Evolutionary conservation across 2,329 filamentous ascomycete genomes (phyloP).

Genomic region (Didymella lethalis): DNA sequence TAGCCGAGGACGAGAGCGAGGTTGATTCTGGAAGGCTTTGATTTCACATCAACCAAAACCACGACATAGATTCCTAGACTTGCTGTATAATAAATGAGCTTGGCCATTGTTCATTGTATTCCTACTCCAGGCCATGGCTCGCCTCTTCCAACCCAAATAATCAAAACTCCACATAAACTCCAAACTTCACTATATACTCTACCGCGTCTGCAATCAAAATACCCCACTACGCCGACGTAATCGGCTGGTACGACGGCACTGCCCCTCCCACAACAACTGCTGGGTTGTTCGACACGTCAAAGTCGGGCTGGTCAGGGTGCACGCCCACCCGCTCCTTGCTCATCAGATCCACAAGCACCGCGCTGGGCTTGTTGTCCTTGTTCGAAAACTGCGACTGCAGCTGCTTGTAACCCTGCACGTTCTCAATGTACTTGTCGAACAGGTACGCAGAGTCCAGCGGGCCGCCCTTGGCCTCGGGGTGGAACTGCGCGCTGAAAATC

Average conservation of each 20-base stretch:
- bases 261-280: slow-evolving; percentile 39
- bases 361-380: slow-evolving; percentile 86
- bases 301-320: slow-evolving; percentile 51
- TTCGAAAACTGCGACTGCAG: slow-evolving; percentile 74
- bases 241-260: slow-evolving; percentile 45
- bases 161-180: no score
- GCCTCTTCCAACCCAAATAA: no score
- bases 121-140: no score
- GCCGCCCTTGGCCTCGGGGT: slow-evolving; percentile 96
- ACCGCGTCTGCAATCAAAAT: neutral
- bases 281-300: slow-evolving; percentile 39
- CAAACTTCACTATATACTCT: neutral
- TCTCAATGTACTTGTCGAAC: slow-evolving; percentile 95
- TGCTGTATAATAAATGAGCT: no score
- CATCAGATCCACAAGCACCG: slow-evolving; percentile 87
- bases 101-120: no score
- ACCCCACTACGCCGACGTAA: slow-evolving; percentile 33
- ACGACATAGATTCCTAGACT: no score
- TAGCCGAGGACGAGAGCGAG: slow-evolving; percentile 28
- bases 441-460: slow-evolving; percentile 95
- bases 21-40: slow-evolving; percentile 32
- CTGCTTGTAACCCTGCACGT: slow-evolving; percentile 87
- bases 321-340: slow-evolving; percentile 96
- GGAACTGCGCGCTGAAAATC: slow-evolving; percentile 99
- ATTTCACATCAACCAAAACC: no score